Evolutionary conservation across 495 filamentous ascomycete species (phyloP), one percentile per base, ranked within the genome.

Genomic region (Penicillium bialowiezense): DNA sequence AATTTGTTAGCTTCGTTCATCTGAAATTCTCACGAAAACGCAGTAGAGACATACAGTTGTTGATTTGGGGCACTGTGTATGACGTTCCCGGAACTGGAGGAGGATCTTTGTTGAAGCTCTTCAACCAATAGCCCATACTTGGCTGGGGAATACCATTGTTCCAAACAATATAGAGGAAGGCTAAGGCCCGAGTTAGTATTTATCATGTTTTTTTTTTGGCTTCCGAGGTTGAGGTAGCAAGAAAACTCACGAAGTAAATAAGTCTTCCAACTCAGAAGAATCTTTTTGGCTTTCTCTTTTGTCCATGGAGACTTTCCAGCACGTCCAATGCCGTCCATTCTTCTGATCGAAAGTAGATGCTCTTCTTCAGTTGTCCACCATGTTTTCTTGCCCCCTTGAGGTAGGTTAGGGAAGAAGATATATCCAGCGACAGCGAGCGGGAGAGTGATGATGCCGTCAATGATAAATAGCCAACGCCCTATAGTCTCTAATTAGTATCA

Each of bases 361-460:
- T 65, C 62, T 28, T 55, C 40, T 33, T 65, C 45, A 4, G 56
- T 58, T 8, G 43, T 59, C 59, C 59, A 65, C 62, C 62, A 65
- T 2, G 55, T 56, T 34, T 55, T 59, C 17, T 46, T 31, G 4
- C 63, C 62, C 3, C 58, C 50, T 39, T 64, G 52, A 0, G 61
- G 61, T 5, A 64, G 33, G n/a, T 57, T 55, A 0, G 81, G 80
- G 41, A 81, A 76, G 43, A 82, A 60, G 32, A 81, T 68, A 52
- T 73, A 82, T 3, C 78, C 76, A 3, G 75, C 70, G 17, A 83
- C 31, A 3, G 69, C 68, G 7, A 73, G 65, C 18, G 69, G 69
- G 10, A 73, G 50, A n/a, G 63, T 72, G 18, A 72, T 71, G 24
- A 67, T 54, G 5, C 69, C 69, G 29, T 72, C 69, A 38, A 73